These are phyloP conservation scores for Neurospora discreta DNA, from an alignment of 495 filamentous ascomycete species.

Conservation along the genomic window DNA sequence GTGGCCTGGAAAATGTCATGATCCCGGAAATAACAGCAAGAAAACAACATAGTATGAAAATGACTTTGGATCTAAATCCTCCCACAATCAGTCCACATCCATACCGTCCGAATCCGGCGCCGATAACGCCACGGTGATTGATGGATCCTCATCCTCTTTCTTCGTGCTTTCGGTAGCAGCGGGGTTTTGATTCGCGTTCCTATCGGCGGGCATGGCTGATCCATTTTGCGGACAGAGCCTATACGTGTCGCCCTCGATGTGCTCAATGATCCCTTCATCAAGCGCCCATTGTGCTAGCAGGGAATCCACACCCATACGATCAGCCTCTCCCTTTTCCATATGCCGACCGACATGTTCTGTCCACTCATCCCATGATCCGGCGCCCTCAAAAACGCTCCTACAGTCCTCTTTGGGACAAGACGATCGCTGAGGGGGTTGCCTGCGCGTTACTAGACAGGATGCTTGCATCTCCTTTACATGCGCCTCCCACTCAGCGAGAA, in stretches of 20 bases:
- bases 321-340: constrained; percentile 56
- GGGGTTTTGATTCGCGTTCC: constrained; percentile 6
- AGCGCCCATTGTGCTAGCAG: constrained; percentile 45
- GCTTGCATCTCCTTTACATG: constrained; percentile 50
- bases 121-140: constrained; percentile 23
- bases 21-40: neutral
- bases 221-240: constrained; percentile 29
- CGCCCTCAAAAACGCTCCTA: constrained; percentile 51
- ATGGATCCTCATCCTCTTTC: constrained; percentile 24
- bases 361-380: constrained; percentile 72
- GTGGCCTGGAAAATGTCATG: neutral
- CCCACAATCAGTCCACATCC: constrained; percentile 16
- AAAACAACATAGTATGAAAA: neutral
- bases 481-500: constrained; percentile 42
- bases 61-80: neutral
- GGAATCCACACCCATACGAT: constrained; percentile 37
- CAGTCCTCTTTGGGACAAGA: constrained; percentile 64
- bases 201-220: constrained; percentile 7
- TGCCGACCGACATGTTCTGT: constrained; percentile 91
- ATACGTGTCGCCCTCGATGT: constrained; percentile 38
- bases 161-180: constrained; percentile 9
- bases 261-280: constrained; percentile 46
- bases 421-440: constrained; percentile 54
- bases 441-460: constrained; percentile 57
- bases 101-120: constrained; percentile 9